Base-by-base conservation (phyloP, 345 rosid species). In the Salix caprea region DNA sequence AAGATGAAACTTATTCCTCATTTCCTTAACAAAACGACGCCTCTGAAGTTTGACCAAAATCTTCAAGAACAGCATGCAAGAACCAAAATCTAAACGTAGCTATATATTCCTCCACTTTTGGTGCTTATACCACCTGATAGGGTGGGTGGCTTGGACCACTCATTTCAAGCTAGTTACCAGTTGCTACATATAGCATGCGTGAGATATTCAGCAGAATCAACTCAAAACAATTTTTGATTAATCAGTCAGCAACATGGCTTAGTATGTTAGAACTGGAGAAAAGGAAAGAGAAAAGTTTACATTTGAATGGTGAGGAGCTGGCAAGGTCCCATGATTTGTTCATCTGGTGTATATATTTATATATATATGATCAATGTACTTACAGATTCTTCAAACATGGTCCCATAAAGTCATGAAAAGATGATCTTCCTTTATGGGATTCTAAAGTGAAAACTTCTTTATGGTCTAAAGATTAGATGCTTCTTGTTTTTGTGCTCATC, bases 381-480 rank as follows among this genome's bases (percentile, higher is more conserved):
- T 16, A 21, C 37, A 61, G 42, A 84, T 69, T 69, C 21, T 70
- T 61, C 26, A 69, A 65, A 73, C n/a, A 39, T 36, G 44, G 30
- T 46, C 24, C 36, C 44, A 64, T 54, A 58, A 71, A 72, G 67
- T 66, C 76, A 28, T 77, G 68, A 77, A 82, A 77, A 81, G 83
- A 52, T 61, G 50, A 40, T 24, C 69, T 69, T 75, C 73, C 79
- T 82, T 87, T 82, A 69, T 14, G 64, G 77, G 73, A 81, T 85
- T 75, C 76, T 65, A 67, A 81, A 75, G 82, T n/a, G 21, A 42
- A 65, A 26, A 75, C 68, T 24, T 77, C 80, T 67, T 82, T 81
- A 54, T 81, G 61, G 74, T 78, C 69, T 79, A 77, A 77, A 80
- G 80, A 81, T 86, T 82, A 78, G 72, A 78, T 81, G 78, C 82